phyloP scores from a whole-genome alignment of 495 filamentous ascomycete species.

The Umbilicaria muhlenbergii region DNA sequence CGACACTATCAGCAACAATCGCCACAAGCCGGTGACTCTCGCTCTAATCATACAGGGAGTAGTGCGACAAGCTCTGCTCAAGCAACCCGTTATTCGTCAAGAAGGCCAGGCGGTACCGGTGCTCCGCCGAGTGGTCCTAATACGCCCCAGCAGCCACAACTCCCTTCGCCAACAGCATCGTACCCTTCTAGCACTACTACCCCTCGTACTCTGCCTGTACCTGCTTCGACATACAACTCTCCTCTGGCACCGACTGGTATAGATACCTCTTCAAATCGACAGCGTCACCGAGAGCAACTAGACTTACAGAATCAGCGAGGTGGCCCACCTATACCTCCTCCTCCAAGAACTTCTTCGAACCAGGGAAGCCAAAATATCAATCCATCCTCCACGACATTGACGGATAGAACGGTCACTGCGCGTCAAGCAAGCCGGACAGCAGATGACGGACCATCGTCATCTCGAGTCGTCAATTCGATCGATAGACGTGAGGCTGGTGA shows the following conservation, averaged over 20 bases:
- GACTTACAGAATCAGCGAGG: constrained; percentile 14
- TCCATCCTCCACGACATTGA: constrained; percentile 5
- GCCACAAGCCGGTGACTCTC: constrained; percentile 16
- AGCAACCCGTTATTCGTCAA: constrained; percentile 31
- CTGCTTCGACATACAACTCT: constrained; percentile 22
- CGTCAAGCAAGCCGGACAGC: constrained; percentile 4
- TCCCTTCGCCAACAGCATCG: constrained; percentile 30
- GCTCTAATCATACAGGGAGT: constrained; percentile 11
- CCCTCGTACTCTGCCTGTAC: constrained; percentile 23
- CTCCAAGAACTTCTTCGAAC: constrained; percentile 45
- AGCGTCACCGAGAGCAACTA: constrained; percentile 17
- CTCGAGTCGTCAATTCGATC: constrained; percentile 1
- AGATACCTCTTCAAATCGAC: constrained; percentile 22
- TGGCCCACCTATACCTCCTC: constrained; percentile 34
- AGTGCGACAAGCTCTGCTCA: constrained; percentile 23
- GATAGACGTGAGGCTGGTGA: background rate
- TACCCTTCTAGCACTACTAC: constrained; percentile 28
- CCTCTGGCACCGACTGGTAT: constrained; percentile 19
- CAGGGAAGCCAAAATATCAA: constrained; percentile 14
- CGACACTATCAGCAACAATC: constrained; percentile 27
- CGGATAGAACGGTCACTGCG: constrained; percentile 9
- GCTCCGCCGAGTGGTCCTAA: constrained; percentile 20
- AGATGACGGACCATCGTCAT: constrained; percentile 11
- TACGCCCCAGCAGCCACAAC: constrained; percentile 13
- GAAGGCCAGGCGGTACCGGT: constrained; percentile 37